Base-by-base conservation (phyloP, 305 asterid genomes). In the Petunia hybrid region DNA sequence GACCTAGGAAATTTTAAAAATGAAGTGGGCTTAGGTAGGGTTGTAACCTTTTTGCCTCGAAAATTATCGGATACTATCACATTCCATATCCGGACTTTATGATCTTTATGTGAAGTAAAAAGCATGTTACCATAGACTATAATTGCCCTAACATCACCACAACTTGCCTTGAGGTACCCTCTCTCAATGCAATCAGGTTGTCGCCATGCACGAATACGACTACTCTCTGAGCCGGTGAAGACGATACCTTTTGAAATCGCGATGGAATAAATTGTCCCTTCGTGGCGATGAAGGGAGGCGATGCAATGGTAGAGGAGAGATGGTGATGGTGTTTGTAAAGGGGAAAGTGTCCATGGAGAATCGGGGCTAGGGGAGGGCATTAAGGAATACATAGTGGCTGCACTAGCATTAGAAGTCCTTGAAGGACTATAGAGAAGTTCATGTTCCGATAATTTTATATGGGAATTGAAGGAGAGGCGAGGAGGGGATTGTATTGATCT, bases 311-410 rank as follows among this genome's bases (percentile, higher is more conserved):
- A 91, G 81, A 94, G 91, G 80, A 94, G 85, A 66, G 95, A 82
- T 1, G 98, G 95, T 40, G 97, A 90, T 6, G 98, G 98, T 63
- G 97, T 91, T 16, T 85, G 92, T 86, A 87, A 93, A 38, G 98
- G 98, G 67, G 98, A 94, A 82, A 92, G 94, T 40, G 93, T 89
- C 97, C 98, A 91, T 0, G 98, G 98, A 39, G 98, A 93, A 36
- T 89, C 95, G 0, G 95, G 94, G 82, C 89, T 81, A 0, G 96
- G 93, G 40, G 95, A 92, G 1, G 94, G 91, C 38, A 81, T 85
- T 4, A 85, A 43, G 2, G 94, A 87, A 79, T 86, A 83, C 53
- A 79, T 43, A 48, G 85, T 80, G 14, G 86, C n/a, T 68, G 86
- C 71, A 63, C 80, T 69, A 4, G 90, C 78, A 71, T 71, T 75